Evolutionary conservation across 768 basidiomycete genomes (phyloP).

Genomic region (Udeniomyces megalosporus): DNA sequence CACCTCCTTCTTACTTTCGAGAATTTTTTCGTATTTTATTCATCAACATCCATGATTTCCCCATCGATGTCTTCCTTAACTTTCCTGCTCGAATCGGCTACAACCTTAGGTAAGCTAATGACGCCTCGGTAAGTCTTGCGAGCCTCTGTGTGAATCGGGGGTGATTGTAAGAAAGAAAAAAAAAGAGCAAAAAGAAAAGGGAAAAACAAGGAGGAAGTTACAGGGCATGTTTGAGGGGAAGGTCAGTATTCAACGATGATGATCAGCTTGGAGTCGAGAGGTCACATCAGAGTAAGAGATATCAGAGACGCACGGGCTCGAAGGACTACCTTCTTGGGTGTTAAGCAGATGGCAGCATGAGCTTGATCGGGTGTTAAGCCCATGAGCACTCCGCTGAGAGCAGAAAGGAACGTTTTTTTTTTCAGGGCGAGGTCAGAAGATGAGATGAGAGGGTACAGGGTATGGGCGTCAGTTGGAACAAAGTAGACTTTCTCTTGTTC

Average conservation of each 20-base stretch:
- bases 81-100: background rate
- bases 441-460: background rate
- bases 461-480: background rate
- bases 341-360: background rate
- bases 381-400: conserved; percentile 7
- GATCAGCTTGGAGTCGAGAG: no score
- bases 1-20: no score
- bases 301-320: conserved; percentile 11
- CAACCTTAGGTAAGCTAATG: background rate
- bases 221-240: background rate
- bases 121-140: conserved; percentile 3
- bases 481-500: background rate
- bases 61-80: background rate
- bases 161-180: background rate
- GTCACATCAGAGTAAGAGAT: background rate
- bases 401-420: no score
- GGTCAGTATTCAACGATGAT: no score
- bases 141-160: background rate
- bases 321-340: conserved; percentile 12
- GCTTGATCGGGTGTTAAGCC: conserved; percentile 4
- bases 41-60: no score
- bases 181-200: background rate
- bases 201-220: no score
- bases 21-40: no score
- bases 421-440: no score